Percentiles rank a stretch among this genome's conserved stretches.
Evolutionary conservation across 169 alveolate genomes (phyloP).

Genomic region (Babesia microti): DNA sequence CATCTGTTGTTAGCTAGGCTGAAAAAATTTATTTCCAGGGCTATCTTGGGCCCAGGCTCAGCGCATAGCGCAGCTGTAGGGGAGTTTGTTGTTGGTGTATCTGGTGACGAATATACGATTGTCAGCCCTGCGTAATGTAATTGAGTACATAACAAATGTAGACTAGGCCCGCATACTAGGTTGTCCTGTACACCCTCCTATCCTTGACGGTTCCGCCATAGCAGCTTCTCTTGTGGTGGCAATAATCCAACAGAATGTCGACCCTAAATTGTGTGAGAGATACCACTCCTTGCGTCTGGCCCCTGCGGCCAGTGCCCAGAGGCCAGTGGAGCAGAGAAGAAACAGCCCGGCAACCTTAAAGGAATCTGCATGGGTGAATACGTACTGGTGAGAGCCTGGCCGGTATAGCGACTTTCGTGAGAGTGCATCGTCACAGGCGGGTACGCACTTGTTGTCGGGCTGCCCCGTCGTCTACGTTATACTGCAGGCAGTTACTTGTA

Average conservation of each 20-base stretch:
- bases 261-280: slow-evolving; percentile 22
- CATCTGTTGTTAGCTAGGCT: no score
- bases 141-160: neutral
- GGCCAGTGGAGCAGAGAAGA: slow-evolving; percentile 42
- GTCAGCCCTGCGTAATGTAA: neutral
- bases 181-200: slow-evolving; percentile 25
- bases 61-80: slow-evolving; percentile 1
- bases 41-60: neutral
- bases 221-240: slow-evolving; percentile 40
- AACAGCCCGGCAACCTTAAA: slow-evolving; percentile 38
- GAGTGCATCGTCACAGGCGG: no score
- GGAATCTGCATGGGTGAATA: slow-evolving; percentile 29
- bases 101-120: neutral
- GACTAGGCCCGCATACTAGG: neutral
- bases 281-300: slow-evolving; percentile 50
- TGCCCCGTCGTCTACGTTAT: no score
- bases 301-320: slow-evolving; percentile 38
- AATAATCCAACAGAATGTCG: slow-evolving; percentile 42
- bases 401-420: no score
- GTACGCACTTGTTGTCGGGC: no score
- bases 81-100: neutral
- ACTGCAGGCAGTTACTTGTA: no score
- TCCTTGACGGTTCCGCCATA: slow-evolving; percentile 49
- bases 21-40: slow-evolving; percentile 1
- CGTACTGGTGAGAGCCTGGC: no score